These are phyloP conservation scores for Apiospora saccharicola DNA, from an alignment of 2,329 filamentous ascomycete genomes.

Conservation along the genomic window DNA sequence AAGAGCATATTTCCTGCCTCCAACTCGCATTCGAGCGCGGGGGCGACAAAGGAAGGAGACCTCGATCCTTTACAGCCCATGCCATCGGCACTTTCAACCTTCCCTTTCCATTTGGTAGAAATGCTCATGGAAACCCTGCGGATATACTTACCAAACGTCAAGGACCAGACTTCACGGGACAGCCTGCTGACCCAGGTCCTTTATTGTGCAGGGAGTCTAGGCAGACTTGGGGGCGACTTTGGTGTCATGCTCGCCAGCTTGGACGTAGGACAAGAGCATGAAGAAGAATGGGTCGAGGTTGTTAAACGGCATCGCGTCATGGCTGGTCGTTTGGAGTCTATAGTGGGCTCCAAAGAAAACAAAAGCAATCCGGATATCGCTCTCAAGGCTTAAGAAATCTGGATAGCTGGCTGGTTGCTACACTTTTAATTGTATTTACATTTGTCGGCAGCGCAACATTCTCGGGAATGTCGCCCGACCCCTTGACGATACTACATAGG, in stretches of 20 bases:
- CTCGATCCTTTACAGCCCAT: slow-evolving; percentile 62
- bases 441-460: not conserved
- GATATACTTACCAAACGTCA: slow-evolving; percentile 80
- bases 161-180: slow-evolving; percentile 81
- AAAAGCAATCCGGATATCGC: slow-evolving; percentile 34
- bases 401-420: not conserved
- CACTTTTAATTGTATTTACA: not conserved
- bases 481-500: not conserved
- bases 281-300: slow-evolving; percentile 84
- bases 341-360: slow-evolving; percentile 62
- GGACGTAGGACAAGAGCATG: slow-evolving; percentile 52
- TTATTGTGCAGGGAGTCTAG: slow-evolving; percentile 91
- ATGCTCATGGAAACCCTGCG: slow-evolving; percentile 80
- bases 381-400: slow-evolving; percentile 28
- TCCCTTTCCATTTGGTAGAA: slow-evolving; percentile 82
- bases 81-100: slow-evolving; percentile 81
- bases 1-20: slow-evolving; percentile 82
- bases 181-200: slow-evolving; percentile 91
- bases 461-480: not conserved
- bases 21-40: slow-evolving; percentile 30
- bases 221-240: slow-evolving; percentile 90
- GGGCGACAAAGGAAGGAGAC: slow-evolving; percentile 31
- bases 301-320: slow-evolving; percentile 88
- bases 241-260: slow-evolving; percentile 81
- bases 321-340: slow-evolving; percentile 78